Evolutionary conservation across 257 asterid genomes (phyloP), one percentile per base, ranked within the genome.

Genomic region (Gentiana dahurica): DNA sequence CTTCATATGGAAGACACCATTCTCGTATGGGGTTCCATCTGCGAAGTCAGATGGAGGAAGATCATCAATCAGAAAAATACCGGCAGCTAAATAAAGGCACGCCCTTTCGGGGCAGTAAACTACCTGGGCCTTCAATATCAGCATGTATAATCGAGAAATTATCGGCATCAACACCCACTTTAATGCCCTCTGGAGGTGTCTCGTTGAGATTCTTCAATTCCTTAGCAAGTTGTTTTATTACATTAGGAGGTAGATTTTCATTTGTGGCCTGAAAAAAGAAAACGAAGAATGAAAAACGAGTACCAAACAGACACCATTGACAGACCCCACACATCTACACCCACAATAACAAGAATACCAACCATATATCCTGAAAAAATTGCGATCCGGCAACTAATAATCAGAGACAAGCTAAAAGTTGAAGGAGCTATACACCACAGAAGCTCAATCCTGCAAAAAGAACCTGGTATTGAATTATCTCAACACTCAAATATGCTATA

Each of bases 51-150:
- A 24, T 49, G 57, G 37, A 36, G 48, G 55, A 69, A 12, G 41
- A 54, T 51, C 46, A 57, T 51, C 53, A 67, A 71, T 72, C 63
- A 75, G 50, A 52, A 36, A 65, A 54, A 46, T 34, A 58, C 45
- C 45, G 33, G 55, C 43, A 39, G 35, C 38, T 61, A 8, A 36
- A 61, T 41, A 50, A 34, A 13, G 68, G 57, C 33, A 34, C 24
- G 49, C 32, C 12, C 46, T n/a, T 57, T 57, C 47, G 48, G 61
- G 54, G 6, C 4, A 8, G 55, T 36, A 49, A 36, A 51, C 58
- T 72, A 87, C 96, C 97, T 71, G 98, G 98, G 74, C 98, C 98
- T 56, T 87, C 96, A 56, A 91, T 87, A 54, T 87, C 98, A 71
- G 98, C 98, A 71, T 46, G 75, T 66, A 91, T 87, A 61, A 77